Evolutionary conservation across 2,329 filamentous ascomycete genomes (phyloP).

Genomic region (Venturia carpophila): DNA sequence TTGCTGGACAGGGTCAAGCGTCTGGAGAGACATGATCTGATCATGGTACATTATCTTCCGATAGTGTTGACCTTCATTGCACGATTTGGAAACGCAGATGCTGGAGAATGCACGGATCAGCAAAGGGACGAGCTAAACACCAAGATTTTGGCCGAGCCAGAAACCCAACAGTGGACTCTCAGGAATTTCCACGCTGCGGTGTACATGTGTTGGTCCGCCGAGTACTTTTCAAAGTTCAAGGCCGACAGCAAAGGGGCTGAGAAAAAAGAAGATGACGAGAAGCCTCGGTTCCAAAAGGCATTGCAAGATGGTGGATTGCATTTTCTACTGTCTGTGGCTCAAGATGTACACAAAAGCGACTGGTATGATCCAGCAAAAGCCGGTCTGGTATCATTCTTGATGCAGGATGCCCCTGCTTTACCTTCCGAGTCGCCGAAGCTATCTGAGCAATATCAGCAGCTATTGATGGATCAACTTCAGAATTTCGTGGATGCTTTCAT

Average conservation of each 20-base stretch:
- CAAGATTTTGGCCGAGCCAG: slow-evolving; percentile 54
- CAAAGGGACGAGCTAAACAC: slow-evolving; percentile 65
- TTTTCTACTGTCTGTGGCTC: slow-evolving; percentile 77
- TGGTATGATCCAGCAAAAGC: slow-evolving; percentile 84
- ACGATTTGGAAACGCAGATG: slow-evolving; percentile 70
- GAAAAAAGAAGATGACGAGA: slow-evolving; percentile 23
- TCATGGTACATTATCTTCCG: slow-evolving; percentile 73
- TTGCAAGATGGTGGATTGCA: slow-evolving; percentile 87
- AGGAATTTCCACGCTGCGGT: slow-evolving; percentile 72
- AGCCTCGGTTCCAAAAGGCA: slow-evolving; percentile 61
- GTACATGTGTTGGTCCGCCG: slow-evolving; percentile 78
- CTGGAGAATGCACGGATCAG: slow-evolving; percentile 52
- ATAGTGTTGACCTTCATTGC: slow-evolving; percentile 69
- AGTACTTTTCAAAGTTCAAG: slow-evolving; percentile 75
- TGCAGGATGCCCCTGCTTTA: slow-evolving; percentile 68
- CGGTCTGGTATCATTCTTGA: slow-evolving; percentile 72
- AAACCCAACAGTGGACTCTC: slow-evolving; percentile 58
- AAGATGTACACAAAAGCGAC: slow-evolving; percentile 69
- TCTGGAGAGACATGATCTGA: slow-evolving; percentile 67
- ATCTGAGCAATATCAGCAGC: slow-evolving; percentile 60
- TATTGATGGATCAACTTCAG: slow-evolving; percentile 75
- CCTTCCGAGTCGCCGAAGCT: slow-evolving; percentile 60
- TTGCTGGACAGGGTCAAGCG: slow-evolving; percentile 62
- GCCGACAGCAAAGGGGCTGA: slow-evolving; percentile 59
- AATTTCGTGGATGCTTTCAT: slow-evolving; percentile 87